phyloP scores from a whole-genome alignment of 2,329 filamentous ascomycete genomes.

The Colletotrichum spaethianum region DNA sequence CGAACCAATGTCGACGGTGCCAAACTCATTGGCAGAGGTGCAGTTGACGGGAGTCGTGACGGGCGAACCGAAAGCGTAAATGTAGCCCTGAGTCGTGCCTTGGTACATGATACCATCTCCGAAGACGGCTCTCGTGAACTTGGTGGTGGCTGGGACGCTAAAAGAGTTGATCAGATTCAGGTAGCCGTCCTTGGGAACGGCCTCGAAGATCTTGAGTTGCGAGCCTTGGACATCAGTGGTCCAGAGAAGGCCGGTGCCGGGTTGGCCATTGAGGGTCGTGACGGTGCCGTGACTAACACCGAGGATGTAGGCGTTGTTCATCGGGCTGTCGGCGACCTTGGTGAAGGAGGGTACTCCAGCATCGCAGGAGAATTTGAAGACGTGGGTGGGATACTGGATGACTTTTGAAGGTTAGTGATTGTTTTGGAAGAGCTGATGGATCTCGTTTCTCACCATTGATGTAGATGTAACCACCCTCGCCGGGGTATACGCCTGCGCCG shows the following conservation, averaged over 20 bases:
- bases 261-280: conserved; percentile 67
- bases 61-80: conserved; percentile 71
- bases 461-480: conserved; percentile 65
- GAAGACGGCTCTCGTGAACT: conserved; percentile 71
- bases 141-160: conserved; percentile 65
- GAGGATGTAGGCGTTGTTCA: conserved; percentile 65
- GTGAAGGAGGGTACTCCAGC: conserved; percentile 66
- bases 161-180: conserved; percentile 66
- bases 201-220: conserved; percentile 67
- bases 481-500: conserved; percentile 62
- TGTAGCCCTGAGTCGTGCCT: conserved; percentile 63
- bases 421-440: no score
- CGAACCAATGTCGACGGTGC: conserved; percentile 48
- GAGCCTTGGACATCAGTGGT: conserved; percentile 68
- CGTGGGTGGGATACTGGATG: conserved; percentile 67
- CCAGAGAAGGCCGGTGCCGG: conserved; percentile 71
- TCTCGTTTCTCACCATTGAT: conserved; percentile 52
- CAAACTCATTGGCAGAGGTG: conserved; percentile 63
- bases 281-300: conserved; percentile 71
- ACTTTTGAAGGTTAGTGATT: conserved; percentile 45
- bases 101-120: conserved; percentile 70
- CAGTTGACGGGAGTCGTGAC: conserved; percentile 69
- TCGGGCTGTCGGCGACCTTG: conserved; percentile 64
- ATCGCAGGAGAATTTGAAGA: conserved; percentile 71
- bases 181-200: conserved; percentile 61